These are phyloP conservation scores for Colletotrichum incanum DNA, from an alignment of 2,329 filamentous ascomycete species.

Conservation along the genomic window DNA sequence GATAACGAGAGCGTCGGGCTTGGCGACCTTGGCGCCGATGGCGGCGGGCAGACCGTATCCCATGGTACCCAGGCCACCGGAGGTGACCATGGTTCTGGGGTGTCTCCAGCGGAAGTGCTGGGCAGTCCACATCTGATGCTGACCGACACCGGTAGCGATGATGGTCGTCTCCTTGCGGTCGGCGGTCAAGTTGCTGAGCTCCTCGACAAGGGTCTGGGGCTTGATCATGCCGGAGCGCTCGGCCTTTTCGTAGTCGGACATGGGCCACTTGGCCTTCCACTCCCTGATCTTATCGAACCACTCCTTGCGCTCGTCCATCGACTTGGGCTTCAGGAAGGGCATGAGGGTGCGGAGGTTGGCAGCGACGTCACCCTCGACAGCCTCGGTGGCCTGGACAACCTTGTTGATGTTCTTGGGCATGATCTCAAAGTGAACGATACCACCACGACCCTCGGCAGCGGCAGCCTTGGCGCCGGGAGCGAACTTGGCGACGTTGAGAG, in stretches of 20 bases:
- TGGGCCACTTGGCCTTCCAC: slow-evolving; percentile 95
- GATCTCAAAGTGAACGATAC: slow-evolving; percentile 98
- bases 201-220: slow-evolving; percentile 93
- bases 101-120: slow-evolving; percentile 97
- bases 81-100: slow-evolving; percentile 95
- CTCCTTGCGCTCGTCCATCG: slow-evolving; percentile 77
- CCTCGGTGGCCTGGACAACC: slow-evolving; percentile 96
- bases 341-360: slow-evolving; percentile 83
- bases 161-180: slow-evolving; percentile 87
- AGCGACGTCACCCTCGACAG: slow-evolving; percentile 92
- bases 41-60: slow-evolving; percentile 94
- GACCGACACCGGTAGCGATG: slow-evolving; percentile 94
- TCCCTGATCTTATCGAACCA: slow-evolving; percentile 92
- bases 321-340: slow-evolving; percentile 76
- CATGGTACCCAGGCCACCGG: slow-evolving; percentile 91
- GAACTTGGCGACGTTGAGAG: slow-evolving; percentile 85
- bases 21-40: slow-evolving; percentile 92
- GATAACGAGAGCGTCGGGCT: slow-evolving; percentile 85
- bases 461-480: slow-evolving; percentile 90
- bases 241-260: slow-evolving; percentile 84
- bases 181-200: slow-evolving; percentile 87
- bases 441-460: slow-evolving; percentile 87
- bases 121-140: slow-evolving; percentile 99
- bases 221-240: slow-evolving; percentile 87
- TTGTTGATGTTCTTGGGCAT: slow-evolving; percentile 99